Evolutionary conservation across 1,139 yeast genomes (phyloP), one percentile per base, ranked within the genome.

Genomic region (Scheffersomyces insectosa): DNA sequence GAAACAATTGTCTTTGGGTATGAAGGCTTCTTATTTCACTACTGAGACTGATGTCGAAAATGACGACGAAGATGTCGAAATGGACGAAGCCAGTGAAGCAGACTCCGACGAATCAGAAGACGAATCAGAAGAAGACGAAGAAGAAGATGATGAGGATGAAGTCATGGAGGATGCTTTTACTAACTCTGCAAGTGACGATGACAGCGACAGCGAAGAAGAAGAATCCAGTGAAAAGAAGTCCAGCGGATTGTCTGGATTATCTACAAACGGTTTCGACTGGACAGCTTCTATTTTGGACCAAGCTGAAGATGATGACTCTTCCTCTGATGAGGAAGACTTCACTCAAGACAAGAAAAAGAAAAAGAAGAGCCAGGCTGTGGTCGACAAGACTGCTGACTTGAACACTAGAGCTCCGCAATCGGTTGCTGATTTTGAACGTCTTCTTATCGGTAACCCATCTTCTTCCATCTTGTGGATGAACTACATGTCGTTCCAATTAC

Each of bases 381-480:
- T 77, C 41, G 99, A 93, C 63, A 81, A 82, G 58, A 93, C 98
- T 13, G 91, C 85, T 40, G 95, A 88, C 44, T 76, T 93, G 49
- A 82, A 82, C 56, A 79, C 95, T 20, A 78, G 91, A 57, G 87
- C 93, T 10, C 99, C 99, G 32, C 95, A 91, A 65, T 89, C 97
- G 42, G 85, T 83, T 38, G 71, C 83, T 44, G 99, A 93, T 66
- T 93, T 89, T 60, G 99, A 93, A 67, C 82, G 99, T 57, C 71
- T 93, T 51, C 76, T 93, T 43, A 79, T 93, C 47, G 96, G 97
- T 60, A 86, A 87, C 59, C 98, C 99, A 43, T 87, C 89, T 70
- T 88, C 97, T 3, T 91, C 99, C 1, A 80, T 91, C 40, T 70
- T 90, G 52, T 93, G 99, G 99, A 91, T 93, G 89, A 89, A 91